Conservation (phyloP, 2,329 filamentous ascomycete genomes). For the Alternaria arborescens region DNA sequence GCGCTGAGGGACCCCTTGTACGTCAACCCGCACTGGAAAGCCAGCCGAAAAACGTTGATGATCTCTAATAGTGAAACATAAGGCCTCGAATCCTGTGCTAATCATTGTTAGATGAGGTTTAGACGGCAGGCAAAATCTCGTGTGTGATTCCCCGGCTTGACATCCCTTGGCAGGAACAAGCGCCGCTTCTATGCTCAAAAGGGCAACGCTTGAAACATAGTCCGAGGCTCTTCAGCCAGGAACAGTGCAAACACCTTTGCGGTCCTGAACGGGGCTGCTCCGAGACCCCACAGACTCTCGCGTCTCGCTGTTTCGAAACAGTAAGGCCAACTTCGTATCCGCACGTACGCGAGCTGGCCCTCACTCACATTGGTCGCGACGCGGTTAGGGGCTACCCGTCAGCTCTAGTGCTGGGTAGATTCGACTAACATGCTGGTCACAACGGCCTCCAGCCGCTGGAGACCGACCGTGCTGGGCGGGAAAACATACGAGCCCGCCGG, state of each 20-base stretch:
- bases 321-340: conserved; percentile 17
- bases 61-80: conserved; percentile 20
- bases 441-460: conserved; percentile 32
- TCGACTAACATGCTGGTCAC: conserved; percentile 29
- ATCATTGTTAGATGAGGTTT: conserved; percentile 10
- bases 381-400: conserved; percentile 26
- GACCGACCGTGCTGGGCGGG: conserved; percentile 28
- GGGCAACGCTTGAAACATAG: conserved; percentile 36
- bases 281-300: conserved; percentile 26
- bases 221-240: conserved; percentile 24
- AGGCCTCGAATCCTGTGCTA: conserved; percentile 13
- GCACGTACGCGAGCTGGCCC: conserved; percentile 17
- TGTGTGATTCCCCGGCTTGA: conserved; percentile 13
- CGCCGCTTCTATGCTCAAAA: conserved; percentile 28
- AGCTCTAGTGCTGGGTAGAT: conserved; percentile 22
- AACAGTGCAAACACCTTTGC: conserved; percentile 26
- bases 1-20: conserved; percentile 1
- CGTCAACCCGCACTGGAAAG: neutral
- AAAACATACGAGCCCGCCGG: conserved; percentile 24
- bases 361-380: conserved; percentile 35
- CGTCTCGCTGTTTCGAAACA: conserved; percentile 43
- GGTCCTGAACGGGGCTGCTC: conserved; percentile 18
- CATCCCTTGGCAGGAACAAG: conserved; percentile 27
- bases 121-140: conserved; percentile 5
- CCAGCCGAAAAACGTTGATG: conserved; percentile 5